These are phyloP conservation scores for Neofusicoccum sp. DNA, from an alignment of 2,329 filamentous ascomycete genomes.

Conservation along the genomic window DNA sequence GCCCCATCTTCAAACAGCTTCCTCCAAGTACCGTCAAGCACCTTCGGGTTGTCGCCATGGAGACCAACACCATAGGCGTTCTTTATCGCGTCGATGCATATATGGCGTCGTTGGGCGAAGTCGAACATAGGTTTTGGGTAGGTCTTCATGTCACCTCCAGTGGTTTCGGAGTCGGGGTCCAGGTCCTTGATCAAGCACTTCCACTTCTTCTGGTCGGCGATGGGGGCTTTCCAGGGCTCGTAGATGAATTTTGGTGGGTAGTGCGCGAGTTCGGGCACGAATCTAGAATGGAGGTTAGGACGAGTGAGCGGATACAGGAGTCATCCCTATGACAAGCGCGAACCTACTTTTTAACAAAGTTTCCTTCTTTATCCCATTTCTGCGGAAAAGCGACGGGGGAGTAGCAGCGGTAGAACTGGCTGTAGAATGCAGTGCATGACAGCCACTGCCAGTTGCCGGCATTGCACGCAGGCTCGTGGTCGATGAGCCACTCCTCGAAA, in stretches of 20 bases:
- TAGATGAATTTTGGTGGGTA: slow-evolving; percentile 71
- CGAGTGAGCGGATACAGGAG: too few relatives aligned
- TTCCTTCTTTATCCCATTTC: slow-evolving; percentile 71
- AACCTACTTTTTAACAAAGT: slow-evolving; percentile 63
- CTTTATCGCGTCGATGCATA: slow-evolving; percentile 69
- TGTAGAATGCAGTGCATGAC: slow-evolving; percentile 71
- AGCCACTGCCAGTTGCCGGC: slow-evolving; percentile 79
- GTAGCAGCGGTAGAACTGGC: slow-evolving; percentile 70
- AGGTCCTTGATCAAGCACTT: slow-evolving; percentile 59
- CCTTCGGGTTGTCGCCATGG: slow-evolving; percentile 61
- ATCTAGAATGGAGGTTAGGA: too few relatives aligned
- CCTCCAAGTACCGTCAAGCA: slow-evolving; percentile 61
- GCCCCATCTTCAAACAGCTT: slow-evolving; percentile 47
- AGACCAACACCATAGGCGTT: slow-evolving; percentile 64
- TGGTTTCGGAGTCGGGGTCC: background rate
- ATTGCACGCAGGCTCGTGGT: slow-evolving; percentile 73
- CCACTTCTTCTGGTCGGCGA: slow-evolving; percentile 66
- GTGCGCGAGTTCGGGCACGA: slow-evolving; percentile 58
- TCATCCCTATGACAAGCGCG: too few relatives aligned
- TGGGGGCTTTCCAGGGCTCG: slow-evolving; percentile 73
- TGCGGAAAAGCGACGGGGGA: slow-evolving; percentile 68
- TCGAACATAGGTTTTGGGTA: slow-evolving; percentile 80
- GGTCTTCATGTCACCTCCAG: slow-evolving; percentile 35
- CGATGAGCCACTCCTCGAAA: slow-evolving; percentile 72
- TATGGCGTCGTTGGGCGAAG: slow-evolving; percentile 60